These are phyloP conservation scores for Naganishia randhawae DNA, from an alignment of 768 basidiomycete species.

Conservation along the genomic window DNA sequence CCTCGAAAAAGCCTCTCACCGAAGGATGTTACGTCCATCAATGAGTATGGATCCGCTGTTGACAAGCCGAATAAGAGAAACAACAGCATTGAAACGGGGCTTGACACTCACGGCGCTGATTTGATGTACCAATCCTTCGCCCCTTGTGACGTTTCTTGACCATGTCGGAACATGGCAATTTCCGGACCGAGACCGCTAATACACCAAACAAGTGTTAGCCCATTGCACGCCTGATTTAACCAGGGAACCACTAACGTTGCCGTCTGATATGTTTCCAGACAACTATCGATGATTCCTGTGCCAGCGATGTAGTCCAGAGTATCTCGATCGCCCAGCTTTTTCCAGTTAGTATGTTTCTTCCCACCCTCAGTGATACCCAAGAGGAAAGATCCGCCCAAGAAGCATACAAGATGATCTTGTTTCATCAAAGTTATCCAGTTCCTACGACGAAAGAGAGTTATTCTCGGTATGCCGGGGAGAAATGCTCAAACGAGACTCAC, in stretches of 20 bases:
- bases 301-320: conserved; percentile 78
- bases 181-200: conserved; percentile 70
- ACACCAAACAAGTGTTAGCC: conserved; percentile 39
- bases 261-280: conserved; percentile 68
- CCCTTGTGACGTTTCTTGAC: conserved; percentile 46
- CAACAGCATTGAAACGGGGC: no score
- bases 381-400: conserved; percentile 86
- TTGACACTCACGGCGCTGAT: conserved; percentile 36
- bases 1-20: conserved; percentile 50
- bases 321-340: conserved; percentile 62
- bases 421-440: conserved; percentile 74
- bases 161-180: conserved; percentile 71
- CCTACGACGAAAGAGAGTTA: conserved; percentile 49
- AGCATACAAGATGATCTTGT: conserved; percentile 94
- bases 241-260: conserved; percentile 58
- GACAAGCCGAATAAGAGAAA: neutral
- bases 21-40: conserved; percentile 88
- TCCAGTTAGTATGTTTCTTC: conserved; percentile 45
- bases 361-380: conserved; percentile 67
- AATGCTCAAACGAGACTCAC: conserved; percentile 48
- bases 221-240: conserved; percentile 45
- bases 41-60: conserved; percentile 50
- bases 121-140: conserved; percentile 87
- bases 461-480: no score
- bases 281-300: conserved; percentile 75